Conservation (phyloP, 169 alveolate species). For the Babesia sp. region DNA sequence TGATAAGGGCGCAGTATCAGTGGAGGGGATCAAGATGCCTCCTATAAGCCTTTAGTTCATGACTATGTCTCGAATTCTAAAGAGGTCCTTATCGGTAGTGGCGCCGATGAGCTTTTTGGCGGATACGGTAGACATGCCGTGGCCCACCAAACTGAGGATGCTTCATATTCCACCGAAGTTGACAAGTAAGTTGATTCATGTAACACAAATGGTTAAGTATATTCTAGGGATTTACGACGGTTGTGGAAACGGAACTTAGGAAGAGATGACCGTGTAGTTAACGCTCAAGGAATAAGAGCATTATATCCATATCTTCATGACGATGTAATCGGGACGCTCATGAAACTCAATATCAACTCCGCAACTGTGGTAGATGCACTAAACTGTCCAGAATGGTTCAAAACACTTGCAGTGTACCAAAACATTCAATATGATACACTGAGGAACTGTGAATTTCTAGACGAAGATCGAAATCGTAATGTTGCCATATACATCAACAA, state of each 20-base stretch:
- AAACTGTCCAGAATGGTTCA: slow-evolving; percentile 59
- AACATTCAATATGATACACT: slow-evolving; percentile 11
- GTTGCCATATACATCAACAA: slow-evolving; percentile 58
- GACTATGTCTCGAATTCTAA: slow-evolving; percentile 4
- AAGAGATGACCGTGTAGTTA: slow-evolving; percentile 73
- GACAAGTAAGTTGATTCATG: slow-evolving; percentile 17
- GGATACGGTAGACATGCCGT: slow-evolving; percentile 75
- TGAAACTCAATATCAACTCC: slow-evolving; percentile 42
- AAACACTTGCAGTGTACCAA: slow-evolving; percentile 28
- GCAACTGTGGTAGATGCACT: slow-evolving; percentile 45
- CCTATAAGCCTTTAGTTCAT: background rate
- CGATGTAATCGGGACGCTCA: slow-evolving; percentile 30
- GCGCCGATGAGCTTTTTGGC: slow-evolving; percentile 78
- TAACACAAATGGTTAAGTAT: background rate
- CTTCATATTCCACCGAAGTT: slow-evolving; percentile 6
- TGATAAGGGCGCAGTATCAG: background rate
- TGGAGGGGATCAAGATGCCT: background rate
- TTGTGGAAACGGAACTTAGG: slow-evolving; percentile 75
- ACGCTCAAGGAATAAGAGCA: slow-evolving; percentile 38
- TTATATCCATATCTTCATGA: slow-evolving; percentile 60
- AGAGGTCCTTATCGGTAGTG: slow-evolving; percentile 72
- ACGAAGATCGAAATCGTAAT: background rate
- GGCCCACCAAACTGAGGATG: background rate
- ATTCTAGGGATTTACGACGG: slow-evolving; percentile 65
- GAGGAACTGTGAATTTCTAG: slow-evolving; percentile 40